phyloP scores from a whole-genome alignment of 192 early-diverging fungal species.

The Coemansia sp. region DNA sequence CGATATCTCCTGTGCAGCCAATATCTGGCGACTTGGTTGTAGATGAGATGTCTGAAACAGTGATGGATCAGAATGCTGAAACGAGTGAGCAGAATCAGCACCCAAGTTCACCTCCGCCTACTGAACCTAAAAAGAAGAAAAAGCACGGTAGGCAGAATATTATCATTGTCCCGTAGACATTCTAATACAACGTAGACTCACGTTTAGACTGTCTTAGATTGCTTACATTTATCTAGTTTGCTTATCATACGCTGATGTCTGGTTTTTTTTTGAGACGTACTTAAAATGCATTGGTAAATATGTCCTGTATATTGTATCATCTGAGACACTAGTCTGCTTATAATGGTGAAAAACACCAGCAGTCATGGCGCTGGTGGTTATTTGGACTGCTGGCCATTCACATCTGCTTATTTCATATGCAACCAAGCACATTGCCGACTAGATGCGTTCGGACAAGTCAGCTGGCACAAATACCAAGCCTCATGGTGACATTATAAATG shows the following conservation, averaged over 20 bases:
- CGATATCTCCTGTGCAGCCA: not conserved
- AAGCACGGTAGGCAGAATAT: slow-evolving; percentile 35
- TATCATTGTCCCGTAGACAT: slow-evolving; percentile 31
- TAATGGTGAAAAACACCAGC: not conserved
- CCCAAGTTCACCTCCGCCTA: slow-evolving; percentile 1
- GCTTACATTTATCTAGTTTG: not conserved
- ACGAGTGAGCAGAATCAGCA: not conserved
- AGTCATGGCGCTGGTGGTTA: not conserved
- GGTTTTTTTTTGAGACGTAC: not conserved
- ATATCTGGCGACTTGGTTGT: not conserved
- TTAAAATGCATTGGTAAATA: not conserved
- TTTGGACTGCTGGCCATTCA: not conserved
- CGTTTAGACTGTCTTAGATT: not conserved
- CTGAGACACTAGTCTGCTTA: not conserved
- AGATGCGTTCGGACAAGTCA: not conserved
- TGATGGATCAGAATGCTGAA: not conserved
- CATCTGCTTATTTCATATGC: not conserved
- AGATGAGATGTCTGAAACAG: not conserved
- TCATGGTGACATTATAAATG: slow-evolving; percentile 5
- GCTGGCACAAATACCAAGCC: not conserved
- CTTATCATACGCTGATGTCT: not conserved
- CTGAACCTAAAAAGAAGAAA: slow-evolving; percentile 26
- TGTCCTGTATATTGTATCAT: not conserved
- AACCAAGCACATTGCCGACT: not conserved
- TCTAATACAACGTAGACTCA: not conserved